A percentile compares a stretch with the other conserved stretches of the same genome.
Evolutionary conservation across 2,329 filamentous ascomycete species (phyloP).

Genomic region (Paracorniculantispora psalliotae): DNA sequence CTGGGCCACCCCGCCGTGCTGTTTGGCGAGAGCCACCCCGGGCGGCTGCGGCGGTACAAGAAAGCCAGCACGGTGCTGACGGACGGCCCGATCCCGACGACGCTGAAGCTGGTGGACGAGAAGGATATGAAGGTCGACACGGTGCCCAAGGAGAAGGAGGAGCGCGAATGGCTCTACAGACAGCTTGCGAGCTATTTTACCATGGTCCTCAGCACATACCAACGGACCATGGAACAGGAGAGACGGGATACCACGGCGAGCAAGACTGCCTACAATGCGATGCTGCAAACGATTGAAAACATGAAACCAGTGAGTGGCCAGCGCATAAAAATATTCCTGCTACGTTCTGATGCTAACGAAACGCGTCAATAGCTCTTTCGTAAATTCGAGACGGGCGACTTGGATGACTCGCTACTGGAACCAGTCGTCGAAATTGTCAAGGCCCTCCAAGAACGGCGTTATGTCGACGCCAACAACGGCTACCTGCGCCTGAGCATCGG

Average conservation of each 20-base stretch:
- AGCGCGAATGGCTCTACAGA: constrained; percentile 68
- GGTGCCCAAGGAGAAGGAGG: constrained; percentile 59
- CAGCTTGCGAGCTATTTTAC: constrained; percentile 95
- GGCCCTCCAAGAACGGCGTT: constrained; percentile 82
- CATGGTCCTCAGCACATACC: constrained; percentile 89
- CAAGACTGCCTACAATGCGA: constrained; percentile 75
- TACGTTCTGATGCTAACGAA: background rate
- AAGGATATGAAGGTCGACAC: constrained; percentile 79
- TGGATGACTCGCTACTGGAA: constrained; percentile 73
- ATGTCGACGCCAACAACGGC: constrained; percentile 94
- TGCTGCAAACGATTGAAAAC: constrained; percentile 82
- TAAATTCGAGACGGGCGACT: constrained; percentile 74
- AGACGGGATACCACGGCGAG: constrained; percentile 65
- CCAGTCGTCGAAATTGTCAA: constrained; percentile 89
- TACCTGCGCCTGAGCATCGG: constrained; percentile 91
- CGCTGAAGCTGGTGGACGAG: constrained; percentile 71
- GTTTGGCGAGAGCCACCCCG: constrained; percentile 75
- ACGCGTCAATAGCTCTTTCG: constrained; percentile 60
- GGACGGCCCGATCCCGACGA: constrained; percentile 81
- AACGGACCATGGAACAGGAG: constrained; percentile 66
- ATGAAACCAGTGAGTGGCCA: constrained; percentile 61
- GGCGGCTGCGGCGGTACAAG: constrained; percentile 65
- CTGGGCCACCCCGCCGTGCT: constrained; percentile 68
- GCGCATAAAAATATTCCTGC: background rate
- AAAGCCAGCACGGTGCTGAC: constrained; percentile 59